Base-by-base conservation (phyloP, 2,329 filamentous ascomycete species). In the Diaporthe aspalathi region DNA sequence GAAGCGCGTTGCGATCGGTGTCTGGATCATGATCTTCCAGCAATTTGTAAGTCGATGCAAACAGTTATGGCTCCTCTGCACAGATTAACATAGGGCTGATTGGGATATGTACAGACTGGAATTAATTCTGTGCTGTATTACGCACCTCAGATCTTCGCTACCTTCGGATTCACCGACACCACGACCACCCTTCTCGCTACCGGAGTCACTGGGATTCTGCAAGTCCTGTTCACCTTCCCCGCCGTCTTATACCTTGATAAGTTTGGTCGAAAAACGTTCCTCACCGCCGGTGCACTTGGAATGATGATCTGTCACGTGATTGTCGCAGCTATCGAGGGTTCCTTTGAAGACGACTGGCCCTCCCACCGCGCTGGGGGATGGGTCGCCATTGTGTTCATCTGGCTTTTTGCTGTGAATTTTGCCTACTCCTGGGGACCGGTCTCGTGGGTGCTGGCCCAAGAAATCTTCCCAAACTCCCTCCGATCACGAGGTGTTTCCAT, bases 351-450 rank as follows among this genome's bases (percentile, higher is more conserved):
- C 43, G 43, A 54, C 45, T 73, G 70, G 70, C 35, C 67, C 6
- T 38, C 54, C 3, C 66, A 73, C 47, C 35, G 27, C 11, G 52
- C 43, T 14, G 70, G 62, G 11, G 73, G 73, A 29, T 74, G 73
- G 73, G 73, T 65, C 0, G 53, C 62, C 22, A 69, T 74, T 12
- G 72, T 68, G 0, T 74, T 74, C 27, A 72, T 74, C 57, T 74
- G 72, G 72, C 52, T 74, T 11, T 74, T 74, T 68, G 78, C 75
- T 35, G 74, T 78, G 38, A 78, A 80, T 71, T 80, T 81, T 65
- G 79, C 78, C n/a, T 81, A 80, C 74, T 80, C 78, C 32, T 80
- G 79, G 79, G 79, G 79, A 70, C 81, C 81, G 3, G 78, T 80
- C 32, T 54, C 78, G 17, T 80, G 78, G 78, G 71, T 71, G 9